A percentile compares a stretch with the other conserved stretches of the same genome.
Conservation (phyloP, 1,139 yeast species). For the Hyphopichia burtonii region DNA sequence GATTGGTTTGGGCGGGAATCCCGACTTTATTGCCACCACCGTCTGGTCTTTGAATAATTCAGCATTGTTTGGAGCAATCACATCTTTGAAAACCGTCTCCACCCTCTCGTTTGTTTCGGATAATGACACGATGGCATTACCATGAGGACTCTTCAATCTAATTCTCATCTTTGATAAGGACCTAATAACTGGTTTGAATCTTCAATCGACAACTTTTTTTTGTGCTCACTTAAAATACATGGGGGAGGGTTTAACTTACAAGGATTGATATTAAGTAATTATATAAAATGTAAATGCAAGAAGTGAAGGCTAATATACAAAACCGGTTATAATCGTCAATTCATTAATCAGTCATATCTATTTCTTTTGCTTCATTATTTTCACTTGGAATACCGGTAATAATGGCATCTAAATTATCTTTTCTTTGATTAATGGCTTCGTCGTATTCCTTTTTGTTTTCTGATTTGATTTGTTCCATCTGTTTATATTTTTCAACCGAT, state of each 20-base stretch:
- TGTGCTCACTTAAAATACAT: too few relatives aligned
- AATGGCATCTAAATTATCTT: conserved; percentile 42
- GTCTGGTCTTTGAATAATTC: conserved; percentile 12
- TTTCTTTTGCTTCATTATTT: conserved; percentile 12
- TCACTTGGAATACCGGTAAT: conserved; percentile 30
- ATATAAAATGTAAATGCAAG: background rate
- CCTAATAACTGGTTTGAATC: too few relatives aligned
- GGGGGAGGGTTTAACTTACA: too few relatives aligned
- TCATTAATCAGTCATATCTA: conserved; percentile 19
- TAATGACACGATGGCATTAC: conserved; percentile 15
- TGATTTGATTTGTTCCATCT: conserved; percentile 36
- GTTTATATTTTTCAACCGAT: conserved; percentile 57
- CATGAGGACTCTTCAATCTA: conserved; percentile 19
- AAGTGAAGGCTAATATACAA: background rate
- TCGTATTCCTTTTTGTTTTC: conserved; percentile 40
- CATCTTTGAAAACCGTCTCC: background rate
- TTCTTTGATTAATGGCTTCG: conserved; percentile 34
- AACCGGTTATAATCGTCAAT: background rate
- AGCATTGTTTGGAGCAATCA: background rate
- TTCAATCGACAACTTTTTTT: too few relatives aligned
- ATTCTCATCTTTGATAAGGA: conserved; percentile 18
- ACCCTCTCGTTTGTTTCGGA: background rate
- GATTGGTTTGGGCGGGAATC: conserved; percentile 61
- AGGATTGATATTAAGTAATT: too few relatives aligned
- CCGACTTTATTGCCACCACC: conserved; percentile 38